Percentiles rank a stretch among this genome's conserved stretches.
Conservation (phyloP, 1,284 basidiomycete genomes). For the Sanghuangporus weigelae region DNA sequence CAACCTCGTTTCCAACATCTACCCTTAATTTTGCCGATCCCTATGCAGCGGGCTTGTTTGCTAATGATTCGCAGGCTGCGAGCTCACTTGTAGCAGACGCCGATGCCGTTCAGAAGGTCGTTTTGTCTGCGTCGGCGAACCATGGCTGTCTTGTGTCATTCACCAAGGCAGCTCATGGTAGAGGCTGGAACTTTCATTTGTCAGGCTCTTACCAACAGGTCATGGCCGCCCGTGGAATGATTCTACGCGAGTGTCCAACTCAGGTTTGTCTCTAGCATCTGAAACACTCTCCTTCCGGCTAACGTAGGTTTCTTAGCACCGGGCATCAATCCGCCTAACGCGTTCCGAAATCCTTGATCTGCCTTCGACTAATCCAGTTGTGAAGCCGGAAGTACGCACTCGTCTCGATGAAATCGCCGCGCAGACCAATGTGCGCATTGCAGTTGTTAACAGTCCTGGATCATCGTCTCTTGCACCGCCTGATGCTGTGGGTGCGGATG, state of each 20-base stretch:
- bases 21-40: conserved; percentile 56
- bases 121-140: conserved; percentile 71
- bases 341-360: conserved; percentile 90
- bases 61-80: conserved; percentile 26
- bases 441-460: conserved; percentile 78
- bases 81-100: conserved; percentile 40
- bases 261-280: conserved; percentile 43
- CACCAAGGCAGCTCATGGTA: conserved; percentile 64
- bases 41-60: conserved; percentile 30
- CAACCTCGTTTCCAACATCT: conserved; percentile 48
- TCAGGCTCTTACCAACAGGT: conserved; percentile 92
- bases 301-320: conserved; percentile 48
- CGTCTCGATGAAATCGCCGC: conserved; percentile 91
- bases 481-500: conserved; percentile 67
- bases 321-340: conserved; percentile 82
- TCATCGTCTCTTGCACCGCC: conserved; percentile 68
- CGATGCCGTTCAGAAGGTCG: conserved; percentile 79
- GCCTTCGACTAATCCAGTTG: conserved; percentile 72
- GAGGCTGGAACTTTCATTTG: conserved; percentile 85
- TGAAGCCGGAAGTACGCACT: conserved; percentile 84
- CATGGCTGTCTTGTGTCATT: conserved; percentile 82
- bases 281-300: not conserved
- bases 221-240: conserved; percentile 83
- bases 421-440: conserved; percentile 83
- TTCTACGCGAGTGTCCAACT: conserved; percentile 86